Base-by-base conservation (phyloP, 805 yeast genomes). In the Jamesozyma rosinii region DNA sequence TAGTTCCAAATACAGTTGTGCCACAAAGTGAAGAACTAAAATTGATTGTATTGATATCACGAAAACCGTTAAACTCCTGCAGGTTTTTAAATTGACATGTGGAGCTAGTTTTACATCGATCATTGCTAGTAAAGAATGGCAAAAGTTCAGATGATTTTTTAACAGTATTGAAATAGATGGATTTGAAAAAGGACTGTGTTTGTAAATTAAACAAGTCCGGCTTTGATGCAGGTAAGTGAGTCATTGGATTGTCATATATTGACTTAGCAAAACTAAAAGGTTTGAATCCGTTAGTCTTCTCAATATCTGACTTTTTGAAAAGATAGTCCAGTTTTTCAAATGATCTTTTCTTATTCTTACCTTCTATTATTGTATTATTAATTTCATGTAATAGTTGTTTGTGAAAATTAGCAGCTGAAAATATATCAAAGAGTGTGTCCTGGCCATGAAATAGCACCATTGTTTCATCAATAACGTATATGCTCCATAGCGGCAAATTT, bases 391-490 rank as follows among this genome's bases (percentile, higher is more conserved):
- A 38, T 36, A 60, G 47, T 27, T 51, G 40, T 30, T 52, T 54
- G 35, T 57, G 63, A 26, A 60, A 53, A 38, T 51, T 52, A 18
- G 61, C 60, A 15, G 58, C 59, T 1, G 64, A 53, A 44, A 57
- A 60, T 2, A 50, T 46, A 43, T 60, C 65, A 49, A 60, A 60
- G 26, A 60, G 42, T 3, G 48, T 48, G 37, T 59, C 63, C 37
- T 57, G 58, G 3, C 63, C 64, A 48, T 60, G 62, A 31, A 60
- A 59, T 4, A 58, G 44, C 3, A 59, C 39, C 40, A 54, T 37
- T 3, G 54, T 46, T 33, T 55, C 59, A 43, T 59, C 59, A 8
- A 59, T 49, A 1, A 59, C 40, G 41, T 43, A 56, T 10, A 60
- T 29, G 29, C 46, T 45, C 65, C 65, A 60, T 24, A 60, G 41